A percentile compares a stretch with the other conserved stretches of the same genome.
These are phyloP conservation scores for Euphorbia pulcherrima DNA, from an alignment of 345 rosid genomes.

Conservation along the genomic window DNA sequence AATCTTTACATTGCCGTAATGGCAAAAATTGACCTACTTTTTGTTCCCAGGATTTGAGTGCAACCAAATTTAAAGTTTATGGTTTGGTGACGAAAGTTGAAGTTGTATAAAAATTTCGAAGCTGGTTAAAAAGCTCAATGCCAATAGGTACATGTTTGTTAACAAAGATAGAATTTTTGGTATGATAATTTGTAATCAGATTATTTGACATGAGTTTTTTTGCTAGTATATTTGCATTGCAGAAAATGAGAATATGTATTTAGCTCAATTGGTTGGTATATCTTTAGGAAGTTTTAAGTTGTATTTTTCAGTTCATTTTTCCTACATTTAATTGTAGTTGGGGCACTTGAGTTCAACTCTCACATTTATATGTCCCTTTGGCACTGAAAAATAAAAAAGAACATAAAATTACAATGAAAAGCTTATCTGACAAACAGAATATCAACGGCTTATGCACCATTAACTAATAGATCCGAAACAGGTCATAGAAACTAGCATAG, in stretches of 20 bases:
- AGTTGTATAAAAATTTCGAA: too few relatives aligned
- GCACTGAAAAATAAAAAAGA: background rate
- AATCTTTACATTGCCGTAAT: background rate
- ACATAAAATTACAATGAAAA: background rate
- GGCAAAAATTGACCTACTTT: background rate
- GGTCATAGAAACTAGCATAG: background rate
- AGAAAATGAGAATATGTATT: background rate
- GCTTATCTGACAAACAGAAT: background rate
- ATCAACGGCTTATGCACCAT: background rate
- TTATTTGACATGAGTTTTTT: background rate
- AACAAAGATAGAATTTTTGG: background rate
- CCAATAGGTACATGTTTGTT: background rate
- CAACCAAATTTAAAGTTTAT: background rate
- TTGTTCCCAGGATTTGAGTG: background rate
- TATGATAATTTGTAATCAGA: background rate
- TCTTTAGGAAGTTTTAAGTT: background rate
- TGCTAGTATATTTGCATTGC: background rate
- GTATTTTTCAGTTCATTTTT: background rate
- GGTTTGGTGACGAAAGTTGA: background rate
- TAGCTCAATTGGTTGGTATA: background rate
- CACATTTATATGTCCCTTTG: background rate
- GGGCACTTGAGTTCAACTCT: background rate
- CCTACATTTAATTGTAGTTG: background rate
- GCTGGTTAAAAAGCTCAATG: background rate
- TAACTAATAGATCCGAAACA: background rate